Base-by-base conservation (phyloP, 441 rosid genomes). In the Adansonia gregorii region DNA sequence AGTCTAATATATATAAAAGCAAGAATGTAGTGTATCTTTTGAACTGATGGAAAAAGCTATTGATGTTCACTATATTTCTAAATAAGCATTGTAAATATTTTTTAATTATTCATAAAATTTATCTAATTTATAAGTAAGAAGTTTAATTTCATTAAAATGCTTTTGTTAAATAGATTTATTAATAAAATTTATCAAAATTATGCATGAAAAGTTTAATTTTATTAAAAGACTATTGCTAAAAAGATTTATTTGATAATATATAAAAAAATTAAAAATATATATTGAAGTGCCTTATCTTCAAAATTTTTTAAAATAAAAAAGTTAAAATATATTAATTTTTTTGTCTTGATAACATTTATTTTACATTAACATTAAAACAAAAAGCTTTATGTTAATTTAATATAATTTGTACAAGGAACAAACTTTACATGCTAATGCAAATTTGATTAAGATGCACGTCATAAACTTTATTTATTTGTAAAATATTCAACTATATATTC, bases 401-500 rank as follows among this genome's bases (percentile, higher is more conserved):
- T 59, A 59, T 59, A 59, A 59, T 59, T 59, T 59, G 64, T 35
- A 11, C 64, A 59, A 19, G 64, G 64, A 59, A 59, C 64, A 59
- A 52, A 52, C 56, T 59, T 3, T 11, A 59, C 24, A 61, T 12
- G 41, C 24, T 24, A 61, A 61, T 31, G 43, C 67, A 61, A 61
- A 61, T 61, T 61, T 54, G 19, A 54, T 54, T 15, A 54, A 54
- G 7, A 52, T 61, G 14, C 17, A 61, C 67, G 27, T 12, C 12
- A n/a, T 60, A 12, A 52, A 3, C 56, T 52, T 27, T 61, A 61
- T 61, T 24, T 61, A 61, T 61, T 12, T 61, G 67, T 27, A 61
- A 15, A 14, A 27, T 27, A 17, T 35, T 61, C 41, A 27, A 61
- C 41, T 61, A 24, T 35, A 35, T 35, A 61, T 61, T 61, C 41